A percentile compares a stretch with the other conserved stretches of the same genome.
phyloP scores from a whole-genome alignment of 163 green algal species.

The Trebouxiophyceae sp. region DNA sequence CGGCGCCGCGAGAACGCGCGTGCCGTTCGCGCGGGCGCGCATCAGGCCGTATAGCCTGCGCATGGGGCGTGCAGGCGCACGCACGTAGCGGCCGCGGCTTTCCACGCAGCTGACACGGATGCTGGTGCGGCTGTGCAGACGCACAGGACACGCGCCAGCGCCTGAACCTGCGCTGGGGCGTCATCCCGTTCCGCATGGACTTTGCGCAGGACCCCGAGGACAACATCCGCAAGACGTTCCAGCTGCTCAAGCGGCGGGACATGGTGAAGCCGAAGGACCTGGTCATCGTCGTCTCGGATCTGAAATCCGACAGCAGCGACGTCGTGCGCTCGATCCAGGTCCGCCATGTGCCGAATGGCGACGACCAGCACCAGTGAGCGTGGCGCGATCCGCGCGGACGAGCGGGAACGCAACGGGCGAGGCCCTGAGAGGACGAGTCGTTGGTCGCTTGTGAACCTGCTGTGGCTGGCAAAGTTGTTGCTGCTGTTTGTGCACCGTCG shows the following conservation, averaged over 20 bases:
- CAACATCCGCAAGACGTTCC: slow-evolving; percentile 59
- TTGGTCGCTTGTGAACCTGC: too few relatives aligned
- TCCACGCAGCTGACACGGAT: too few relatives aligned
- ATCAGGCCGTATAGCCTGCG: background rate
- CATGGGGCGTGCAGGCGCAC: too few relatives aligned
- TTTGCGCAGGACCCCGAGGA: slow-evolving; percentile 56
- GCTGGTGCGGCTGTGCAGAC: too few relatives aligned
- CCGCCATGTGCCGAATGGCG: slow-evolving; percentile 29
- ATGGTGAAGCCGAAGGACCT: slow-evolving; percentile 55
- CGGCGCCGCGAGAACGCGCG: background rate
- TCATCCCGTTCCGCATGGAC: slow-evolving; percentile 70
- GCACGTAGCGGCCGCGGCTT: too few relatives aligned
- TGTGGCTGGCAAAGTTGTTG: too few relatives aligned
- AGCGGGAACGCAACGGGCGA: too few relatives aligned
- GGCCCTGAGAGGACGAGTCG: too few relatives aligned
- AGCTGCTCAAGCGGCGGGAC: slow-evolving; percentile 42
- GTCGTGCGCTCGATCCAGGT: slow-evolving; percentile 59
- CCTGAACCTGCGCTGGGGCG: slow-evolving; percentile 76
- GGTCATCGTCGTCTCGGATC: slow-evolving; percentile 69
- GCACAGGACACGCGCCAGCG: slow-evolving; percentile 39
- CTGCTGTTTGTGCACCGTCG: too few relatives aligned
- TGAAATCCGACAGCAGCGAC: slow-evolving; percentile 26
- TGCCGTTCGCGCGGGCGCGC: background rate
- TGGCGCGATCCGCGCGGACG: too few relatives aligned
- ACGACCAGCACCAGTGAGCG: too few relatives aligned